Percentiles rank a stretch among this genome's conserved stretches.
Evolutionary conservation across 2,329 filamentous ascomycete genomes (phyloP).

Genomic region (Cryphonectria radicalis): DNA sequence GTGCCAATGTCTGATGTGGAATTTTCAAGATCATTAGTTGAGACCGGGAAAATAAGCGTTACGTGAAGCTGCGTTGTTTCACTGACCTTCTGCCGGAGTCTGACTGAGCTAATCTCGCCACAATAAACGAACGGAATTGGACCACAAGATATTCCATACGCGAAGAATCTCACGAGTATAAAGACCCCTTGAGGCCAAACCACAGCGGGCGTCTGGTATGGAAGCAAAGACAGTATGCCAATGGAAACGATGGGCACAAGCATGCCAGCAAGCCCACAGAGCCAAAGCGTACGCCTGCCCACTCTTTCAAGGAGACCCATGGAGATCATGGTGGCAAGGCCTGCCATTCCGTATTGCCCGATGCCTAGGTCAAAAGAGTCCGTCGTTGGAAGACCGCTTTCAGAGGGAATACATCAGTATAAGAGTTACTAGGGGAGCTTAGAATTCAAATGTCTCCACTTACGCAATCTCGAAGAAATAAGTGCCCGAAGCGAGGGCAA

Average conservation of each 20-base stretch:
- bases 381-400: background rate
- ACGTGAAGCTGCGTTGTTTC: background rate
- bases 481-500: conserved; percentile 16
- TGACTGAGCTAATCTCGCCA: conserved; percentile 14
- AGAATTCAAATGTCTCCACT: background rate
- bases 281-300: conserved; percentile 14
- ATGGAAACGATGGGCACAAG: conserved; percentile 13
- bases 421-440: background rate
- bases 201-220: conserved; percentile 5
- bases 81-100: conserved; percentile 8
- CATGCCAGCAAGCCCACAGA: conserved; percentile 14
- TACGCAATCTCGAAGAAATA: conserved; percentile 19
- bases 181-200: conserved; percentile 7
- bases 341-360: conserved; percentile 15
- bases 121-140: conserved; percentile 14
- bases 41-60: too few species aligned
- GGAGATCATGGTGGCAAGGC: conserved; percentile 11
- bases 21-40: background rate
- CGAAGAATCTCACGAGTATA: conserved; percentile 10
- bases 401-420: background rate
- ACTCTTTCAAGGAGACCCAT: conserved; percentile 12
- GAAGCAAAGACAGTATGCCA: conserved; percentile 11
- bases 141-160: conserved; percentile 10
- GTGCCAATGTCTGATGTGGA: background rate
- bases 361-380: conserved; percentile 17